Base-by-base conservation (phyloP, 257 asterid species). In the Misopates orontium region DNA sequence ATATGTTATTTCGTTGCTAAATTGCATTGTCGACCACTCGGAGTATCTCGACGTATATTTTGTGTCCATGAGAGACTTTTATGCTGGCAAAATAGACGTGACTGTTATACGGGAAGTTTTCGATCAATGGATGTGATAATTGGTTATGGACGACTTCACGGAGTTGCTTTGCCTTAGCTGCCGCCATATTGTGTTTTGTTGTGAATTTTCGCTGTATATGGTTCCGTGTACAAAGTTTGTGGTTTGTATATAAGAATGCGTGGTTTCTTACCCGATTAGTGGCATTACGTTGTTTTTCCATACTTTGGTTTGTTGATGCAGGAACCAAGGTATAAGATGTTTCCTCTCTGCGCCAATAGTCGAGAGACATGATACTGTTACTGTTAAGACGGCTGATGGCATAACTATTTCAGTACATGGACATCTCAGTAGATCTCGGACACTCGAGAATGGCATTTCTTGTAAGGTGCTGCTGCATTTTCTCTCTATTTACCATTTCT, bases 331-430 rank as follows among this genome's bases (percentile, higher is more conserved):
- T 16, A 63, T 41, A 36, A 70, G 85, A 74, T 28, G 76, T 59
- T 88, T 90, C 72, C 66, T 57, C 57, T 88, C 96, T 69, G 77
- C 88, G 42, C 73, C 85, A 51, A 74, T 90, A 64, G 56, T 72
- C 54, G 77, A 78, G 77, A 88, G 91, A 71, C 77, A 62, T 39
- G 87, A 82, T 61, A 69, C 85, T 36, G 86, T 75, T 70, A 84
- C 90, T 51, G 78, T 90, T 64, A 71, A 62, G 71, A 74, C 95
- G 36, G 70, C 24, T 45, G 97, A 90, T 73, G 91, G 87, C 84
- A 75, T 84, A 72, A 64, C 81, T 36, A 45, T 90, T 72, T 44
- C 70, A 77, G 32, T 86, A 66, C 58, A 69, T 25, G 96, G 96
- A 57, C 69, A 64, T 54, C 78, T 91, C 60, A 84, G 83, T 66